Evolutionary conservation across 495 filamentous ascomycete genomes (phyloP), one percentile per base, ranked within the genome.

Genomic region (Penicillium lividum): DNA sequence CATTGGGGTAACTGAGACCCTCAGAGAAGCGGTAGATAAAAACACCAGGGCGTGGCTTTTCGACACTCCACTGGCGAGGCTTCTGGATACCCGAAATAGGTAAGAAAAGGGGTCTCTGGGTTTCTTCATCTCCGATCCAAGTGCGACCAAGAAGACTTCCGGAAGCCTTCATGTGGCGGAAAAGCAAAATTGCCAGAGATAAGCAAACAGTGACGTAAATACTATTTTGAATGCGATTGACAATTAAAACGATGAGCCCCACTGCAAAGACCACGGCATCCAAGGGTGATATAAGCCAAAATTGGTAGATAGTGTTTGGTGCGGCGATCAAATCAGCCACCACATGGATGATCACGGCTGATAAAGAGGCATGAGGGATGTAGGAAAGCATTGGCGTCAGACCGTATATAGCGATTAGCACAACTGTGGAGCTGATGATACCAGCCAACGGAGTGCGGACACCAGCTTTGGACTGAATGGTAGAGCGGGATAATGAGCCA

Each of bases 21-120:
- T 98, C 94, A 3, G 91, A 87, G 76, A 98, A 98, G 42, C 94
- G 86, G 76, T 97, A 98, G 70, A 98, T 97, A 78, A 98, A 98
- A 64, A 98, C 86, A 57, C 94, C 94, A 0, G 94, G 93, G 67
- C 92, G 92, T 5, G 94, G 94, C 59, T 82, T 85, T 56, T 88
- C 77, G 22, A 22, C 22, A 22, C 2, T 22, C 22, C 22, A 22
- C 22, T 22, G 22, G 22, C 22, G 22, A 22, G 22, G 22, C 22
- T 22, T 22, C 22, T 22, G 22, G 22, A 22, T 2, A 22, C 2
- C 22, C 22, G 22, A 22, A 22, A 22, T 22, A 22, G 22, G 22
- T 1, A 22, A 22, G 22, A 22, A 22, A 22, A 22, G 22, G 22
- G 22, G 22, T 22, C 22, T 22, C 22, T 22, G 67, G 13, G 38